Evolutionary conservation across 352 stramenopile species (phyloP), one percentile per base, ranked within the genome.

Genomic region (Phytophthora pseudosyringae): DNA sequence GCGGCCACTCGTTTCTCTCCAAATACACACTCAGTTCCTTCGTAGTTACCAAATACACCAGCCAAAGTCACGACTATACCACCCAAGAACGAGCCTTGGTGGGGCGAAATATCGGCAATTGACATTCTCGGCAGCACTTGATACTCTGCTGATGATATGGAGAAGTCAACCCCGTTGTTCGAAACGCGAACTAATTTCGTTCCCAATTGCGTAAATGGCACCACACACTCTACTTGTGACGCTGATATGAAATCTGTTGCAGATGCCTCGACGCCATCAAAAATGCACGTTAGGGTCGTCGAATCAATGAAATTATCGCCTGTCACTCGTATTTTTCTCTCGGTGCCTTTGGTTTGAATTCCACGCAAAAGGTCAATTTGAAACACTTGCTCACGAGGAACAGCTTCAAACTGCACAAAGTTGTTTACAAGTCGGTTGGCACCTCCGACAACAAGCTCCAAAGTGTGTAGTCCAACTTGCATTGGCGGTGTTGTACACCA

Each of bases 151-250:
- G 44, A 51, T 7, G 64, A 66, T 36, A 48, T 29, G 0, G 69
- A 57, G 47, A 81, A 91, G 29, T 93, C 80, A 3, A 74, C 25
- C 4, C 83, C 81, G 33, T 93, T 91, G 54, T 89, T 90, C 0
- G 83, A 72, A 18, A 91, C 49, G 21, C 59, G 69, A 9, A 93
- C 61, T 10, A 39, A 47, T 32, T 81, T 85, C 6, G 29, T 40
- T 15, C 83, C 83, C 3, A 80, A 39, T 1, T 57, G 52, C 31
- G 75, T 79, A 39, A 79, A 86, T 25, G 83, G 83, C 12, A 89
- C 68, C 0, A 75, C 45, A 18, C 83, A 93, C 16, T 91, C 81
- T 11, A 93, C 63, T 58, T 71, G 26, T 1, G 43, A 69, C 26
- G 70, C 38, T 0, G 83, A 89, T 40, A 91, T 33, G 32, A 86